A percentile compares a stretch with the other conserved stretches of the same genome.
Conservation (phyloP, 202 grass and related monocot genomes). For the Brachypodium distachyon region DNA sequence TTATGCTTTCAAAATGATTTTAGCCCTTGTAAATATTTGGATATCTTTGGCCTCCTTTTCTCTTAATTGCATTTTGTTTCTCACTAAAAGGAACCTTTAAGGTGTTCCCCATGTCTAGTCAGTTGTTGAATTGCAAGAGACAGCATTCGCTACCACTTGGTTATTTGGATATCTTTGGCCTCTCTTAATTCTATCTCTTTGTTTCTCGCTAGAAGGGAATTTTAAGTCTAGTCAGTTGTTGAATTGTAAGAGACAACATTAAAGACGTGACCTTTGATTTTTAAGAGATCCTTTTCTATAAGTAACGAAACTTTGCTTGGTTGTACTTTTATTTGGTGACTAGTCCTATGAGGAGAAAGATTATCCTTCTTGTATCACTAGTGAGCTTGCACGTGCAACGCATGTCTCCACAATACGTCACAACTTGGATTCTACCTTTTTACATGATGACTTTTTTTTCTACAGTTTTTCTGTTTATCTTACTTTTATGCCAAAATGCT, state of each 20-base stretch:
- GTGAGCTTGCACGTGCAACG: too few relatives aligned
- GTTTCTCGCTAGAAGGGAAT: background rate
- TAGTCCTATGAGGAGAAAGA: background rate
- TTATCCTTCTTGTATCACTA: background rate
- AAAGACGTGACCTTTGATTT: background rate
- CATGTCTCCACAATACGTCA: too few relatives aligned
- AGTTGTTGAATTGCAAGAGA: too few relatives aligned
- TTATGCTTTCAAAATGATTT: background rate
- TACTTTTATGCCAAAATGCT: too few relatives aligned
- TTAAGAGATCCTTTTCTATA: background rate
- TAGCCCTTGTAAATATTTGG: too few relatives aligned
- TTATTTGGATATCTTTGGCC: background rate
- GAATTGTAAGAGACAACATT: background rate
- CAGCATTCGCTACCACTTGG: background rate
- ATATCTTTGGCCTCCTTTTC: too few relatives aligned
- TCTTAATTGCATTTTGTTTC: too few relatives aligned
- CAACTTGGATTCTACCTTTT: too few relatives aligned
- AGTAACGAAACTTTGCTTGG: background rate
- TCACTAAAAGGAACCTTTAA: too few relatives aligned
- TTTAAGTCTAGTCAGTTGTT: background rate
- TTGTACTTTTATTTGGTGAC: background rate
- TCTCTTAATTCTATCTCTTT: background rate
- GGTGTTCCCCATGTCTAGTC: too few relatives aligned
- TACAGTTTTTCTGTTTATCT: too few relatives aligned
- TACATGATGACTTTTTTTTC: too few relatives aligned